Evolutionary conservation across 176 grass and related monocot genomes (phyloP).

Genomic region (Musa beccarii): DNA sequence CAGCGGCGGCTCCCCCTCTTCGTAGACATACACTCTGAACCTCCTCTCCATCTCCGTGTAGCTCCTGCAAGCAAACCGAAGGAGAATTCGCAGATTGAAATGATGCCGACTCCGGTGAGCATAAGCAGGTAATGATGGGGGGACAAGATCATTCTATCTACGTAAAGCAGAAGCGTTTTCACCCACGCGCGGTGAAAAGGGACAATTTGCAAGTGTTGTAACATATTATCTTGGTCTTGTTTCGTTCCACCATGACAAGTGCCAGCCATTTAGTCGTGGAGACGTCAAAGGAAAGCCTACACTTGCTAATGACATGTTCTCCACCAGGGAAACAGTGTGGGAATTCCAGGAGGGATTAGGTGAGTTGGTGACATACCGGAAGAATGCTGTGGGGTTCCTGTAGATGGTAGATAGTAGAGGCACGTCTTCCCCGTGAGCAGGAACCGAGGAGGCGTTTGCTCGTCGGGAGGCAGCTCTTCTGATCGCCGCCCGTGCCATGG

Average conservation of each 20-base stretch:
- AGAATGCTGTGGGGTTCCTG: background rate
- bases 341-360: background rate
- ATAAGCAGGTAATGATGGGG: background rate
- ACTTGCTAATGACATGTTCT: too few relatives aligned
- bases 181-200: background rate
- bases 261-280: too few relatives aligned
- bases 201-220: too few relatives aligned
- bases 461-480: background rate
- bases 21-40: slow-evolving; percentile 78
- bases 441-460: background rate
- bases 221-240: too few relatives aligned
- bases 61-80: slow-evolving; percentile 31
- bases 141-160: background rate
- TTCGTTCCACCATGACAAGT: too few relatives aligned
- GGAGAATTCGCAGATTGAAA: background rate
- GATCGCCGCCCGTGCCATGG: background rate
- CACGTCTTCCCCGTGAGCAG: background rate
- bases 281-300: too few relatives aligned
- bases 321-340: too few relatives aligned
- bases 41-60: slow-evolving; percentile 66
- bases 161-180: background rate
- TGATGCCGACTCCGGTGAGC: too few relatives aligned
- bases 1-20: slow-evolving; percentile 70
- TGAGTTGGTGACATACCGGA: background rate
- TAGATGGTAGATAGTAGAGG: background rate